Evolutionary conservation across 2,329 filamentous ascomycete genomes (phyloP).

Genomic region (Grosmannia huntii): DNA sequence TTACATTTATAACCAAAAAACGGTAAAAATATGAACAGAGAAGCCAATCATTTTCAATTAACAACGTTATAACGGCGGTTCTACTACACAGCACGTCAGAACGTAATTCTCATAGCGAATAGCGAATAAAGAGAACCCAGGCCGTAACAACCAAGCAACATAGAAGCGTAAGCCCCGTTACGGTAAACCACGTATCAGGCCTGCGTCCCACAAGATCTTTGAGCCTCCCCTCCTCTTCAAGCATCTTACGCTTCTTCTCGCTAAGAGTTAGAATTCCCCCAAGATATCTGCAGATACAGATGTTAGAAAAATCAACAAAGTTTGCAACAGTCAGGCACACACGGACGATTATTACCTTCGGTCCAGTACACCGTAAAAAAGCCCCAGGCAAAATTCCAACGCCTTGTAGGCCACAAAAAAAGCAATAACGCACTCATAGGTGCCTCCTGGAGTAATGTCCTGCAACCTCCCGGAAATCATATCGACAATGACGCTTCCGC

Average conservation of each 20-base stretch:
- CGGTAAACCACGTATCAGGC: conserved; percentile 8
- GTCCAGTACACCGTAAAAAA: conserved; percentile 15
- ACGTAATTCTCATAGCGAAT: conserved; percentile 7
- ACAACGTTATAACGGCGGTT: too few relatives aligned
- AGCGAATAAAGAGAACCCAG: conserved; percentile 14
- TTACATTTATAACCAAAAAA: too few relatives aligned
- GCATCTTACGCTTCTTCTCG: conserved; percentile 11
- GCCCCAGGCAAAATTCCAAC: conserved; percentile 16
- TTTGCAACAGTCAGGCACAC: neutral
- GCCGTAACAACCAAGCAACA: conserved; percentile 11
- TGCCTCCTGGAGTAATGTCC: conserved; percentile 15
- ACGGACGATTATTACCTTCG: neutral
- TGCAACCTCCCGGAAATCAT: conserved; percentile 17
- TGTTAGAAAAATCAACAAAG: neutral
- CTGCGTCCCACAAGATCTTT: conserved; percentile 8
- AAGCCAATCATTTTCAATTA: too few relatives aligned
- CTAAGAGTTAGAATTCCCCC: conserved; percentile 11
- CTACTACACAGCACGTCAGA: too few relatives aligned
- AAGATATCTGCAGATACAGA: conserved; percentile 7
- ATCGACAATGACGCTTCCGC: conserved; percentile 16
- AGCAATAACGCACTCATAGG: conserved; percentile 15
- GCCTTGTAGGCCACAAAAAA: conserved; percentile 16
- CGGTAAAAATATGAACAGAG: too few relatives aligned
- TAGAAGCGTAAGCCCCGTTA: conserved; percentile 3
- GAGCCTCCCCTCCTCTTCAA: conserved; percentile 10